Evolutionary conservation across 73 alveolate genomes (phyloP).

Genomic region (Tetrahymena elliotti): DNA sequence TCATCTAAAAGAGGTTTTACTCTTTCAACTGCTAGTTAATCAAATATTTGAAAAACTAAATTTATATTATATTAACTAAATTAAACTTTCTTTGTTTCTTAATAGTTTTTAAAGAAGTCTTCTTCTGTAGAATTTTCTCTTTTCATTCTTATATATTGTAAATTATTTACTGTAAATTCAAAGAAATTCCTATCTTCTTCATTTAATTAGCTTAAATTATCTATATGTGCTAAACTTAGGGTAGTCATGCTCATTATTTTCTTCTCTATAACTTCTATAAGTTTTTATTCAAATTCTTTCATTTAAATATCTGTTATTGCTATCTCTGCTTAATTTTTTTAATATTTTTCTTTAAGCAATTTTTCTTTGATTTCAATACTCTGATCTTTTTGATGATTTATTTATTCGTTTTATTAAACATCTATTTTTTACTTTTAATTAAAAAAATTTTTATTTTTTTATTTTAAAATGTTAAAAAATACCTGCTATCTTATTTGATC

Average conservation of each 20-base stretch:
- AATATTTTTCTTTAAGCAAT: not conserved
- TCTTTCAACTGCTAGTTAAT: not conserved
- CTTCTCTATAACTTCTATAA: not conserved
- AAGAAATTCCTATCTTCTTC: not conserved
- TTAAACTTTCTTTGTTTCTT: not conserved
- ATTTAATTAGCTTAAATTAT: not conserved
- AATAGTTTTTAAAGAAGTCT: not conserved
- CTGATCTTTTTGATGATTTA: not conserved
- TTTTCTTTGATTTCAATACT: not conserved
- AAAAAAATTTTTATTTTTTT: not conserved
- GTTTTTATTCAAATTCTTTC: not conserved
- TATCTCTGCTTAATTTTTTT: not conserved
- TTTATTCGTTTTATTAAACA: not conserved
- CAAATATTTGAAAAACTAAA: not conserved
- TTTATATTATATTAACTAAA: not conserved
- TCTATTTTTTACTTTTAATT: not conserved
- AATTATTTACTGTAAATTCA: not conserved
- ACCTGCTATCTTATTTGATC: not conserved
- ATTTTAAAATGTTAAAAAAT: not conserved
- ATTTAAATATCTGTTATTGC: not conserved
- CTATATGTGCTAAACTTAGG: not conserved
- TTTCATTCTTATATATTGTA: not conserved
- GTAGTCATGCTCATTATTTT: not conserved
- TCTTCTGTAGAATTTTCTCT: not conserved
- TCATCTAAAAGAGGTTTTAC: not conserved